Base-by-base conservation (phyloP, 2,329 filamentous ascomycete genomes). In the Colletotrichum abscissum region DNA sequence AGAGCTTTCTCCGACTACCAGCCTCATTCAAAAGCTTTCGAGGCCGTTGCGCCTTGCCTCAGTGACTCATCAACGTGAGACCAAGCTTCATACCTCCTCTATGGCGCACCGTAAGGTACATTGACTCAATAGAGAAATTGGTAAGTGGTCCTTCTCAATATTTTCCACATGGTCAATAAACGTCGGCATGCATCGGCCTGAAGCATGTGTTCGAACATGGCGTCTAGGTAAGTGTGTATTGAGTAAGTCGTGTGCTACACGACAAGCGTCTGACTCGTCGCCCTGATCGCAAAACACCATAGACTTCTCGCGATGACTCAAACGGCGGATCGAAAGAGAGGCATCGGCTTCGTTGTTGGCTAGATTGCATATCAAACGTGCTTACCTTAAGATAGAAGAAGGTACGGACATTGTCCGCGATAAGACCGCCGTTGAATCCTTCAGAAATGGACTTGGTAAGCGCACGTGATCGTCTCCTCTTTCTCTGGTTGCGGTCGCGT, bases 401-500 rank as follows among this genome's bases (percentile, higher is more conserved):
- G 42, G 42, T 49, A 49, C 42, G 19, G 42, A 49, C 42, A 49
- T n/a, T 22, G 42, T 22, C 42, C 56, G 56, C 28, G 28, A 49
- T 64, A 19, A 24, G 33, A 56, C 8, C 8, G 54, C 58, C n/a
- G n/a, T 14, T n/a, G 65, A 54, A 24, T 35, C 19, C 24, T 46
- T 57, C 35, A 11, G 24, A 14, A 46, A 60, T 49, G 33, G 9
- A 35, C 33, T 35, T 35, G n/a, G 38, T 30, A 16, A 59, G 63
- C 63, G 65, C 69, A 72, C 65, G 69, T 72, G 69, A 72, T 63
- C 28, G 55, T 57, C 28, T 42, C 22, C 19, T 62, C 33, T 26
- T 28, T 46, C 58, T 28, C 22, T 62, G 22, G 26, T 24, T 24
- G 24, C n/a, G 6, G 7, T 22, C 35, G 22, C 30, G 38, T 2